phyloP scores from a whole-genome alignment of 768 basidiomycete genomes.

The Pholiota microspora region DNA sequence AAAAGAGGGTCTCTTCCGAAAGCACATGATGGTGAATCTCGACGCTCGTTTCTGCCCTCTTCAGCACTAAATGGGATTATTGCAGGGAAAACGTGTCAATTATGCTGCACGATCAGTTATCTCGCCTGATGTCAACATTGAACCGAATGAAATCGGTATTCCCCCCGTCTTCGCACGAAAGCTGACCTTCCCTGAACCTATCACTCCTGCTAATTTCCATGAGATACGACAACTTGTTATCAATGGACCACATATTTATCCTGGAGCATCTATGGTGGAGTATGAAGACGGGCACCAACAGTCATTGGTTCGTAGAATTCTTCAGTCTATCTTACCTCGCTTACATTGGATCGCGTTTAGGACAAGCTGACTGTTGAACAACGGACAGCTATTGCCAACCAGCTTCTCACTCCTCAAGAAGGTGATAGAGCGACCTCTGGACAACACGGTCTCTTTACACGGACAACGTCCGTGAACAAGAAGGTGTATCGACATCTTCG shows the following conservation, averaged over 20 bases:
- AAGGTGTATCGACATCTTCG: conserved; percentile 95
- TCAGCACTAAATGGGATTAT: not conserved
- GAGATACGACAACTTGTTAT: conserved; percentile 89
- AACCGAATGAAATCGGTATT: conserved; percentile 97
- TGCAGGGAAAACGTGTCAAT: conserved; percentile 97
- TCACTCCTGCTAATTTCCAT: conserved; percentile 87
- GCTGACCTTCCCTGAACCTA: conserved; percentile 96
- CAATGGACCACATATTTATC: conserved; percentile 83
- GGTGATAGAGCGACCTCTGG: conserved; percentile 49
- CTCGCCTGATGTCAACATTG: conserved; percentile 98
- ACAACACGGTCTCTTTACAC: conserved; percentile 64
- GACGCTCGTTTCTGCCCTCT: not conserved
- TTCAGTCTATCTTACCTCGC: not conserved
- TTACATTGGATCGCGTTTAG: conserved; percentile 36
- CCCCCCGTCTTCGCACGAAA: conserved; percentile 97
- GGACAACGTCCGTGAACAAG: conserved; percentile 84
- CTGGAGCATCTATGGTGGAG: conserved; percentile 93
- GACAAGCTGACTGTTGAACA: conserved; percentile 86
- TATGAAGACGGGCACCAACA: conserved; percentile 91
- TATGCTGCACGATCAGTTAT: conserved; percentile 99
- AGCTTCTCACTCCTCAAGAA: conserved; percentile 88
- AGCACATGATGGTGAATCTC: conserved; percentile 93
- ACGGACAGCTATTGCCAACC: conserved; percentile 93
- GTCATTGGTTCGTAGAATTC: conserved; percentile 57
- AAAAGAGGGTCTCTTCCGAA: conserved; percentile 97